Conservation (phyloP, 345 rosid genomes). For the Salix viminalis region DNA sequence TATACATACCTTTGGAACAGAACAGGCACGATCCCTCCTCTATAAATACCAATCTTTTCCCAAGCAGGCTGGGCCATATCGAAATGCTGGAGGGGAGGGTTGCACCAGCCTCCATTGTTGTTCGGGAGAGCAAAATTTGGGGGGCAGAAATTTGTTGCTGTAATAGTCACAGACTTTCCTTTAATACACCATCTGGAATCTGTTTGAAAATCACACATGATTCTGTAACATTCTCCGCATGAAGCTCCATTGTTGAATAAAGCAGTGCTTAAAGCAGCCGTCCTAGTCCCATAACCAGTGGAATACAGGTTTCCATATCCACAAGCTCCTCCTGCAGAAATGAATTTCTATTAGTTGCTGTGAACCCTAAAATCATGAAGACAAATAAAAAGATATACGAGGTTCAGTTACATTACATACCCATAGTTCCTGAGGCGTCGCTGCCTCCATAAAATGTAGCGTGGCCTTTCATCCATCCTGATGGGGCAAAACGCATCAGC, state of each 20-base stretch:
- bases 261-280: slow-evolving; percentile 33
- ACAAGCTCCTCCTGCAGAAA: slow-evolving; percentile 30
- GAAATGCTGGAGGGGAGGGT: slow-evolving; percentile 88
- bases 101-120: slow-evolving; percentile 95
- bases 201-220: slow-evolving; percentile 21
- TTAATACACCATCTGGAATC: slow-evolving; percentile 29
- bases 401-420: not conserved
- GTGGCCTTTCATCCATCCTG: slow-evolving; percentile 32
- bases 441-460: slow-evolving; percentile 19
- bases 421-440: slow-evolving; percentile 29
- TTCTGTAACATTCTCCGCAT: slow-evolving; percentile 23
- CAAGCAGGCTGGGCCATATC: slow-evolving; percentile 96
- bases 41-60: slow-evolving; percentile 78
- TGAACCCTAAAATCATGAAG: not conserved
- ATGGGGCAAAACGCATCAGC: slow-evolving; percentile 47
- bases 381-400: too few relatives aligned
- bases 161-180: slow-evolving; percentile 18
- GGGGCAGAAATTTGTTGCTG: slow-evolving; percentile 35
- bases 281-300: slow-evolving; percentile 26
- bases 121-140: slow-evolving; percentile 52
- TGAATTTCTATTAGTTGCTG: not conserved
- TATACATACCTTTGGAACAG: slow-evolving; percentile 68
- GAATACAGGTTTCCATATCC: slow-evolving; percentile 32
- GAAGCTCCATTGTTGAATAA: slow-evolving; percentile 31
- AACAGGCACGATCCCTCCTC: slow-evolving; percentile 87